phyloP scores from a whole-genome alignment of 1,284 basidiomycete species.

The Chondrostereum purpureum region DNA sequence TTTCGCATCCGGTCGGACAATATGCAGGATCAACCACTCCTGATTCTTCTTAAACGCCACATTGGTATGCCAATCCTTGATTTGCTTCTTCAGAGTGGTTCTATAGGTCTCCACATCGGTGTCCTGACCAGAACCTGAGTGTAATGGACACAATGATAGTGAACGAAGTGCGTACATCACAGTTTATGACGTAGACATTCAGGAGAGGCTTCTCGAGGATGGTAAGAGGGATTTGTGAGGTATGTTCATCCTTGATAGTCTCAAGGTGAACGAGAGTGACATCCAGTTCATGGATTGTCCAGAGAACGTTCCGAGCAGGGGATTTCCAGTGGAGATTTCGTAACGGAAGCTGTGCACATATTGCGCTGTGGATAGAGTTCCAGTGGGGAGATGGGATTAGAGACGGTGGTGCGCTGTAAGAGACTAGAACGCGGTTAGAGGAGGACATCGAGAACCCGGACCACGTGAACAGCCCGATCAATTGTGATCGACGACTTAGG shows the following conservation, averaged over 20 bases:
- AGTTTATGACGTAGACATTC: slow-evolving; percentile 80
- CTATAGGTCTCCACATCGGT: slow-evolving; percentile 76
- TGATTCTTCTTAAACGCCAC: slow-evolving; percentile 71
- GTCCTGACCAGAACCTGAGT: slow-evolving; percentile 65
- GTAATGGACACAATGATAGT: slow-evolving; percentile 12
- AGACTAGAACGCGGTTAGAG: slow-evolving; percentile 43
- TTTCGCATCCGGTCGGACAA: slow-evolving; percentile 65
- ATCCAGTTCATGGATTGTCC: slow-evolving; percentile 84
- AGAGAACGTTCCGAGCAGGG: slow-evolving; percentile 55
- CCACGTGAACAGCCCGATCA: no score
- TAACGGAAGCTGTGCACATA: slow-evolving; percentile 74
- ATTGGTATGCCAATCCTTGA: slow-evolving; percentile 83
- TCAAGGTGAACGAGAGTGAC: slow-evolving; percentile 71
- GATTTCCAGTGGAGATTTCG: slow-evolving; percentile 91
- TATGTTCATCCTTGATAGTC: slow-evolving; percentile 60
- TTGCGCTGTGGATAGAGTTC: slow-evolving; percentile 60
- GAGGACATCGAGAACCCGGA: neutral
- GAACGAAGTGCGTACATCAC: slow-evolving; percentile 58
- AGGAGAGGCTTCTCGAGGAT: slow-evolving; percentile 83
- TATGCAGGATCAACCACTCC: slow-evolving; percentile 86
- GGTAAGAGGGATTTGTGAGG: slow-evolving; percentile 72
- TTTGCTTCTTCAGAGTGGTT: slow-evolving; percentile 70
- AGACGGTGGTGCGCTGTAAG: slow-evolving; percentile 57
- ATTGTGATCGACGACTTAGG: no score
- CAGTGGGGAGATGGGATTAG: slow-evolving; percentile 65